Percentiles rank a stretch among this genome's conserved stretches.
phyloP scores from a whole-genome alignment of 2,329 filamentous ascomycete genomes.

The Penicillium fuscoglaucum region DNA sequence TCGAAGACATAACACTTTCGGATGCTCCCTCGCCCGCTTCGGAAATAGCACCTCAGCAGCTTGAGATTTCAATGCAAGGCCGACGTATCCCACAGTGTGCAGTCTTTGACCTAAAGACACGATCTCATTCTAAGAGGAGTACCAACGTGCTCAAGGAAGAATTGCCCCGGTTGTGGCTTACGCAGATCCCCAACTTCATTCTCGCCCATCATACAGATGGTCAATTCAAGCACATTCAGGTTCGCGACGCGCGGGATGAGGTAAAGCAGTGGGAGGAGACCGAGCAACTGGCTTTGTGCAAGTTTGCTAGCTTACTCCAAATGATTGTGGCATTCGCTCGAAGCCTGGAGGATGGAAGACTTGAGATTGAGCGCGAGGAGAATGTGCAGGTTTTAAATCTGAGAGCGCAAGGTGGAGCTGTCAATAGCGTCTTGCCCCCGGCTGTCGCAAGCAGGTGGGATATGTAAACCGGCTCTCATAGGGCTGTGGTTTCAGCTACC shows the following conservation, averaged over 20 bases:
- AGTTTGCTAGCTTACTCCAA: slow-evolving; percentile 16
- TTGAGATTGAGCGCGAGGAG: slow-evolving; percentile 31
- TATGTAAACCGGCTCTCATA: neutral
- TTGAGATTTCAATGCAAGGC: slow-evolving; percentile 27
- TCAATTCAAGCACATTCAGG: slow-evolving; percentile 46
- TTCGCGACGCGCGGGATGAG: slow-evolving; percentile 39
- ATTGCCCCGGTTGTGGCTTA: slow-evolving; percentile 51
- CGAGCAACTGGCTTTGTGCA: slow-evolving; percentile 30
- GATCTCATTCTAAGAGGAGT: slow-evolving; percentile 38
- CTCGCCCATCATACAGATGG: slow-evolving; percentile 51
- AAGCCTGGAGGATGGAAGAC: slow-evolving; percentile 15
- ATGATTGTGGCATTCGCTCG: slow-evolving; percentile 25
- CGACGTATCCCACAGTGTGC: slow-evolving; percentile 42
- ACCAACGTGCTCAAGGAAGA: slow-evolving; percentile 43
- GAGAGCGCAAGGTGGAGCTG: slow-evolving; percentile 10
- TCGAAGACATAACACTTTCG: slow-evolving; percentile 2
- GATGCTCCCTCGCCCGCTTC: neutral
- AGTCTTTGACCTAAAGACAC: slow-evolving; percentile 57
- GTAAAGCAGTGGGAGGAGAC: slow-evolving; percentile 46
- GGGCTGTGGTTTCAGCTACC: neutral
- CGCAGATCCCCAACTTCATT: slow-evolving; percentile 54
- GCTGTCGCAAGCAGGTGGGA: neutral
- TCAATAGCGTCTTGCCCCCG: slow-evolving; percentile 7
- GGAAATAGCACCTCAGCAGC: neutral
- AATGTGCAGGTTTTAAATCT: slow-evolving; percentile 36